These are phyloP conservation scores for Ogataea methylovora DNA, from an alignment of 805 yeast species.

Conservation along the genomic window DNA sequence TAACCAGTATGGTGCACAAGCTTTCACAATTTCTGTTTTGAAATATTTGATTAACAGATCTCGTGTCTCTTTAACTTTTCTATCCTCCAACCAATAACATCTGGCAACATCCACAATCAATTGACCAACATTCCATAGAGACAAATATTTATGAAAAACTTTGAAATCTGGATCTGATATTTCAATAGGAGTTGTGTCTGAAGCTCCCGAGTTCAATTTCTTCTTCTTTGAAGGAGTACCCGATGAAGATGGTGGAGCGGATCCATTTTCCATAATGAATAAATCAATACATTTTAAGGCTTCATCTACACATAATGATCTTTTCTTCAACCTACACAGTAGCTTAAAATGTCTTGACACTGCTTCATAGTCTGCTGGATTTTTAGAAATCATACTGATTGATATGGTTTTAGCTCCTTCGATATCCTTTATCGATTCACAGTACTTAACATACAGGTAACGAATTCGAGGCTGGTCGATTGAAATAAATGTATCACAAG, in stretches of 20 bases:
- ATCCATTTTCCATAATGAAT: conserved; percentile 1
- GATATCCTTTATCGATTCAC: conserved; percentile 12
- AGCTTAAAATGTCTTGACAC: conserved; percentile 11
- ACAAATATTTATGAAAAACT: conserved; percentile 9
- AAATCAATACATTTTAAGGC: conserved; percentile 8
- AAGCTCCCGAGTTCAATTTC: too few species aligned
- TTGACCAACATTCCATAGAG: conserved; percentile 17
- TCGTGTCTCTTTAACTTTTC: conserved; percentile 16
- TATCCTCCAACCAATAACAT: conserved; percentile 15
- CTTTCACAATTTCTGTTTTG: conserved; percentile 25
- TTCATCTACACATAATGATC: conserved; percentile 5
- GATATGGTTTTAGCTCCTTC: conserved; percentile 14
- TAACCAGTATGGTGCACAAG: conserved; percentile 48
- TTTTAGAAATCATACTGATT: conserved; percentile 7
- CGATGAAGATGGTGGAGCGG: not conserved
- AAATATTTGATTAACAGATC: conserved; percentile 17
- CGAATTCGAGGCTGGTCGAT: conserved; percentile 16
- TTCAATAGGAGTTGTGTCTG: too few species aligned
- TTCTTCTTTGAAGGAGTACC: not conserved
- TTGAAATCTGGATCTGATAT: conserved; percentile 8
- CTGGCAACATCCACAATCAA: conserved; percentile 21
- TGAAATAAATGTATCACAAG: conserved; percentile 32
- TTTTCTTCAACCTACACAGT: conserved; percentile 6
- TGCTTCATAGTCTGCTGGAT: conserved; percentile 8
- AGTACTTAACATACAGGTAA: conserved; percentile 22